Conservation (phyloP, 805 yeast species). For the Candida quercuum region DNA sequence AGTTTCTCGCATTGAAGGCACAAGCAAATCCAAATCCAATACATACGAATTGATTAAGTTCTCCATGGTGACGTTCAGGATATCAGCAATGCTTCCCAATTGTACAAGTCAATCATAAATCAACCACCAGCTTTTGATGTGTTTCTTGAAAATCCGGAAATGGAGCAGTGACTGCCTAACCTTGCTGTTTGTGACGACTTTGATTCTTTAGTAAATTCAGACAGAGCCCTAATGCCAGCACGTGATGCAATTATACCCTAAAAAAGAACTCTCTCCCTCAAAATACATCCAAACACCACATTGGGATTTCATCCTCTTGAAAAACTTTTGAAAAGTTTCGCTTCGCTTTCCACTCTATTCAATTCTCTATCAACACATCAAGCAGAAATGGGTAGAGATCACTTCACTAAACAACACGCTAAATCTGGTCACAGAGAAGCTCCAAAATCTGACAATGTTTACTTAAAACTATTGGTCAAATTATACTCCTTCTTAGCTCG, state of each 20-base stretch:
- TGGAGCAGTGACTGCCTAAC: background rate
- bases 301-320: background rate
- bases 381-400: conserved; percentile 90
- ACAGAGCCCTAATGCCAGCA: conserved; percentile 7
- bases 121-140: too few relatives aligned
- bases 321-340: conserved; percentile 1
- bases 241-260: too few relatives aligned
- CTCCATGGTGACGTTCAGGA: conserved; percentile 13
- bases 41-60: conserved; percentile 20
- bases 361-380: conserved; percentile 4
- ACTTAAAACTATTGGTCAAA: conserved; percentile 96
- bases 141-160: background rate
- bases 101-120: background rate
- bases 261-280: too few relatives aligned
- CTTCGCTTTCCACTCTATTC: background rate
- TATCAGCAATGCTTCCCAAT: background rate
- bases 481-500: conserved; percentile 99
- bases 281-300: conserved; percentile 12
- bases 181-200: too few relatives aligned
- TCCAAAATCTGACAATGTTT: conserved; percentile 99
- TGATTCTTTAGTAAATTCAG: too few relatives aligned
- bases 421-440: conserved; percentile 96
- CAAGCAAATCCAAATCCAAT: too few relatives aligned
- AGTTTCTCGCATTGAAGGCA: background rate
- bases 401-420: conserved; percentile 92